These are phyloP conservation scores for Pilobolus umbonatus DNA, from an alignment of 192 early-diverging fungal species.

Conservation along the genomic window DNA sequence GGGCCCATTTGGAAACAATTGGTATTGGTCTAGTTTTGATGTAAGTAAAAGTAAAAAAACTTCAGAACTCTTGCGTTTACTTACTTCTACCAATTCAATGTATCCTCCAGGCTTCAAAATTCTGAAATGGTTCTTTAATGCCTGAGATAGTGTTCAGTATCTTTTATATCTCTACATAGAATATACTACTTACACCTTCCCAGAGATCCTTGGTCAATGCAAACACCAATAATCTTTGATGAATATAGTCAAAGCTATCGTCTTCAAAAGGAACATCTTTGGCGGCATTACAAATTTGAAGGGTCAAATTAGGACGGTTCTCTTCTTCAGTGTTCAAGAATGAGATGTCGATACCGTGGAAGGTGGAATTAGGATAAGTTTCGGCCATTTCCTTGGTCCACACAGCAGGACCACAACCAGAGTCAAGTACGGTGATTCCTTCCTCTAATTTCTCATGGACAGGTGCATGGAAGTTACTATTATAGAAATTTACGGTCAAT, in stretches of 20 bases:
- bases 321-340: constrained; percentile 18
- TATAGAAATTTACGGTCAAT: background rate
- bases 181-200: constrained; percentile 7
- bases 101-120: constrained; percentile 31
- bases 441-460: constrained; percentile 8
- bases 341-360: constrained; percentile 48
- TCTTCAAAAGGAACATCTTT: constrained; percentile 23
- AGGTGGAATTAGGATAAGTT: constrained; percentile 37
- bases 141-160: background rate
- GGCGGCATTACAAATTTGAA: constrained; percentile 10
- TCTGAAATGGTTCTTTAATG: constrained; percentile 20
- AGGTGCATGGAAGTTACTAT: constrained; percentile 20
- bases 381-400: constrained; percentile 44
- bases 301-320: constrained; percentile 11
- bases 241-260: constrained; percentile 28
- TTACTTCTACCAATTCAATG: constrained; percentile 27
- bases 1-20: too few species aligned
- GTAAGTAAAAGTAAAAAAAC: too few species aligned
- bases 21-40: too few species aligned
- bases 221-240: constrained; percentile 16
- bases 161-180: background rate
- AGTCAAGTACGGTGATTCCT: constrained; percentile 21
- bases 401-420: constrained; percentile 26
- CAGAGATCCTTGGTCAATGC: constrained; percentile 5
- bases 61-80: too few species aligned